Base-by-base conservation (phyloP, 2,329 filamentous ascomycete species). In the Xylariaceae sp. region DNA sequence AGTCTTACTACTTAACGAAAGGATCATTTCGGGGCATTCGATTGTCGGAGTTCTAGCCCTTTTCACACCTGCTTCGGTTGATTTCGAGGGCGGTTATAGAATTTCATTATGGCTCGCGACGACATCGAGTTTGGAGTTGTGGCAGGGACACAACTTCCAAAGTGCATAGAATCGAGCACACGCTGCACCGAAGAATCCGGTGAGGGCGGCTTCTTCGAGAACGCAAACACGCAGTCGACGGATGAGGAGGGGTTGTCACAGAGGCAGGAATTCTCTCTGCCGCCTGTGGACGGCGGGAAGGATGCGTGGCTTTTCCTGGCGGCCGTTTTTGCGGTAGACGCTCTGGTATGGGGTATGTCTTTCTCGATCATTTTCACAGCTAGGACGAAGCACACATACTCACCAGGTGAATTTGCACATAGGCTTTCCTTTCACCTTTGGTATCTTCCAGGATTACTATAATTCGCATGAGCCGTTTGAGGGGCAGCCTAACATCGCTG, bases 361-460 rank as follows among this genome's bases (percentile, higher is more conserved):
- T 29, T 18, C 19, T 34, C 40, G 13, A 15, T 16, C 15, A 4
- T 13, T 39, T 12, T 32, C 18, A 37, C 36, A 26, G 18, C n/a
- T 18, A n/a, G 22, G 15, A 21, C 3, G 12, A 26, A 39, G 13
- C 37, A 48, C 12, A 18, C 30, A 48, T 22, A 29, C 47, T 46
- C 13, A 54, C 15, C 15, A 21, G 15, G 43, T 51, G 63, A n/a
- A 57, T 52, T 16, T 18, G 6, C 44, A 48, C 7, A 10, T 39
- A 87, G 84, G 85, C 2, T 87, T 88, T 53, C 81, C 84, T 0
- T 84, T 84, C 52, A 77, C 83, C 0, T 89, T 85, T 65, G 86
- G 86, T 41, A 77, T 89, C 21, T 88, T 89, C 63, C 84, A 88
- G 61, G 77, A 85, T 48, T 86, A 87, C 67, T 89, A 89, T 66